Conservation (phyloP, 2,329 filamentous ascomycete species). For the Pseudogymnoascus sp. region DNA sequence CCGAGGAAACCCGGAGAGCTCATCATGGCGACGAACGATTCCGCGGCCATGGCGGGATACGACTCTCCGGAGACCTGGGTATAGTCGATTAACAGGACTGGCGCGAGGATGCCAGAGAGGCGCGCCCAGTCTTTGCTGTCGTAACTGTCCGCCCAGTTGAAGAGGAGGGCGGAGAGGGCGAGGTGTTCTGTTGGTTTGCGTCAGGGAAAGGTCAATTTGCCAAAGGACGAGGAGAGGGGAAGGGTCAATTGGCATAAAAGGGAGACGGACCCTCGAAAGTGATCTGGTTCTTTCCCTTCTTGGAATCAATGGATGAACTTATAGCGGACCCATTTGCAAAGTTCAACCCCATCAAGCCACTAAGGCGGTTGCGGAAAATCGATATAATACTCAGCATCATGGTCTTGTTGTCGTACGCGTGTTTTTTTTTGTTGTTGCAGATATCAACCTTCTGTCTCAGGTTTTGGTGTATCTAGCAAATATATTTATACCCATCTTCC, state of each 20-base stretch:
- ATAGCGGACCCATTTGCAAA: background rate
- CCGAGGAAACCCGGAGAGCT: conserved; percentile 50
- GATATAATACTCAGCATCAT: background rate
- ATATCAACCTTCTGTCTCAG: background rate
- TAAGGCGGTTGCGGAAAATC: background rate
- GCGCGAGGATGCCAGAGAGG: conserved; percentile 54
- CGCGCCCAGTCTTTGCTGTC: conserved; percentile 60
- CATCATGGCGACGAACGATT: conserved; percentile 55
- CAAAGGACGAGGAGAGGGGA: background rate
- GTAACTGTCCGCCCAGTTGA: conserved; percentile 60
- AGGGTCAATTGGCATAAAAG: background rate
- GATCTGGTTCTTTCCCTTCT: background rate
- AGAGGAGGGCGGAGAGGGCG: conserved; percentile 42
- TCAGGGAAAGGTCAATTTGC: background rate
- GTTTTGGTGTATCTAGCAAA: background rate
- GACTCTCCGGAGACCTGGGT: conserved; percentile 52
- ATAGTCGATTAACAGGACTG: conserved; percentile 59
- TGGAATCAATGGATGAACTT: background rate
- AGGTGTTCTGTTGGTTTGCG: conserved; percentile 37
- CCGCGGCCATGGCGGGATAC: conserved; percentile 54
- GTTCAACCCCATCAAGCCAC: background rate
- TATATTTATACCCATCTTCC: background rate
- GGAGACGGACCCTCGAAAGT: background rate
- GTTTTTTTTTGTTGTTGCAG: background rate
- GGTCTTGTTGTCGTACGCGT: background rate